Conservation (phyloP, 2,329 filamentous ascomycete genomes). For the Albifimbria verrucaria region DNA sequence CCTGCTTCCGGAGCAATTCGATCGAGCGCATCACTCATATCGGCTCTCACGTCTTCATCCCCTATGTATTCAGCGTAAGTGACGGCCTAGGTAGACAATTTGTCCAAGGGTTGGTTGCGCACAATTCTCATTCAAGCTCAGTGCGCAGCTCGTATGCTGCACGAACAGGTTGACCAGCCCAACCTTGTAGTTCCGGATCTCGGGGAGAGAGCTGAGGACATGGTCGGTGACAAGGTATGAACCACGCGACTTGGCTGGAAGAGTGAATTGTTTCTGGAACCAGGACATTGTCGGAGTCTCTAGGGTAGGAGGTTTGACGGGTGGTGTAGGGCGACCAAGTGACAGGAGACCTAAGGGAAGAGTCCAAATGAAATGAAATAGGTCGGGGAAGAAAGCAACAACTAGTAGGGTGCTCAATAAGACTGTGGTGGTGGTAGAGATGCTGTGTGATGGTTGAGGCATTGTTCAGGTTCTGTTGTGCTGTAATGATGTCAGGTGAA, state of each 20-base stretch:
- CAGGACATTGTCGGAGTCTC: constrained; percentile 57
- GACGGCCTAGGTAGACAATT: not conserved
- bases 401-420: constrained; percentile 46
- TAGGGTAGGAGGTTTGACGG: constrained; percentile 15
- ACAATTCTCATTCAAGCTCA: constrained; percentile 91
- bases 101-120: constrained; percentile 29
- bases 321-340: constrained; percentile 27
- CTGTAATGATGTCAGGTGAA: constrained; percentile 7
- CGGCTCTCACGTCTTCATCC: constrained; percentile 80
- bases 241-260: constrained; percentile 74
- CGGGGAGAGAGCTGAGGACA: constrained; percentile 68
- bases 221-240: constrained; percentile 86
- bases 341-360: constrained; percentile 41
- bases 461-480: constrained; percentile 23
- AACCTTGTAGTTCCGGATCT: constrained; percentile 79
- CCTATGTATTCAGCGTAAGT: constrained; percentile 14
- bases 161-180: constrained; percentile 87
- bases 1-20: constrained; percentile 79
- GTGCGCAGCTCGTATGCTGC: constrained; percentile 89
- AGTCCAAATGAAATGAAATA: constrained; percentile 51
- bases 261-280: constrained; percentile 80
- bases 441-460: constrained; percentile 36
- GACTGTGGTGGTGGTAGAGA: constrained; percentile 37
- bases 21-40: constrained; percentile 94
- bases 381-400: constrained; percentile 47